Evolutionary conservation across 257 asterid species (phyloP).

Genomic region (Euphrasia confusa): DNA sequence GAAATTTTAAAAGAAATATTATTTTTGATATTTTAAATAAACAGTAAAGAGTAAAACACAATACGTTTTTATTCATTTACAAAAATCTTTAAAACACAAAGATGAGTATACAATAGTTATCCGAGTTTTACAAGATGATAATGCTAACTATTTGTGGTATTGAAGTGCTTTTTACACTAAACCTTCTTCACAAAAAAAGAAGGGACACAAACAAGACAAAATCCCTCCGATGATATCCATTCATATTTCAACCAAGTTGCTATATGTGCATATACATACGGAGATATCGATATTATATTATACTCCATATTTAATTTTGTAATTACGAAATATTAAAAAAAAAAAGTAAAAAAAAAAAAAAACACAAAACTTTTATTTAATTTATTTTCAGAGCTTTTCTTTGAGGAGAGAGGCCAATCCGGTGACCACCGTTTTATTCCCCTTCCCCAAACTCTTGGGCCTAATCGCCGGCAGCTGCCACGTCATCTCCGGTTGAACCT

Average conservation of each 20-base stretch:
- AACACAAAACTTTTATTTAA: slow-evolving; percentile 24
- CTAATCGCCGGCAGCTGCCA: slow-evolving; percentile 85
- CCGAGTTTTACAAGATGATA: no score
- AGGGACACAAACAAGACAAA: slow-evolving; percentile 2
- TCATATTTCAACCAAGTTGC: slow-evolving; percentile 25
- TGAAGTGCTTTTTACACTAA: slow-evolving; percentile 21
- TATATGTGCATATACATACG: slow-evolving; percentile 20
- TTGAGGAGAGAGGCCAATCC: slow-evolving; percentile 87
- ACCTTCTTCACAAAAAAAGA: slow-evolving; percentile 30
- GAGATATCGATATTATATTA: slow-evolving; percentile 3
- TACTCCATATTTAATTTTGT: slow-evolving; percentile 27
- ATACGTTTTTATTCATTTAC: no score
- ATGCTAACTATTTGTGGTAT: no score
- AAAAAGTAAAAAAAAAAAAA: slow-evolving; percentile 23
- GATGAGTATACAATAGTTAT: no score
- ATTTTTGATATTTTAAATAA: no score
- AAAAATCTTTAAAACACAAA: no score
- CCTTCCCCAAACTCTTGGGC: slow-evolving; percentile 56
- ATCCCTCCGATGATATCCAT: slow-evolving; percentile 17
- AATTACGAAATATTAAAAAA: slow-evolving; percentile 12
- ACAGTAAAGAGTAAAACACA: no score
- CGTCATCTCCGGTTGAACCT: slow-evolving; percentile 29
- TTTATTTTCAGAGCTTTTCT: slow-evolving; percentile 46
- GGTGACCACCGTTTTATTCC: slow-evolving; percentile 58
- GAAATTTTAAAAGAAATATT: no score